Conservation (phyloP, 139 green algal genomes). For the Chloropicon primus region DNA sequence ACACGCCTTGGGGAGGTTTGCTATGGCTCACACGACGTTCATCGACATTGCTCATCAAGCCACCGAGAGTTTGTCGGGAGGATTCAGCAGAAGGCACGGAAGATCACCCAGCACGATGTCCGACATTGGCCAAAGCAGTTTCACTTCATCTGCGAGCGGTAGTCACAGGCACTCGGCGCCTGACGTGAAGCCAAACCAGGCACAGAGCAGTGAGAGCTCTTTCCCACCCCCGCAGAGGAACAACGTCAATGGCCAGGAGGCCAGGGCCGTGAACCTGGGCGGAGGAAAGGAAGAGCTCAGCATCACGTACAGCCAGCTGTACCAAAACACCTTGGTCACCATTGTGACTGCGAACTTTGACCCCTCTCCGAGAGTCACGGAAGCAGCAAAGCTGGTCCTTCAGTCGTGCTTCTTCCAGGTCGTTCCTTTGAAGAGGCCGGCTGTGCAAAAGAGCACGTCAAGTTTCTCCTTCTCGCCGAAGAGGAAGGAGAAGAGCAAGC, state of each 20-base stretch:
- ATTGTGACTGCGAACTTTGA: not conserved
- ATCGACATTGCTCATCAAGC: conserved; percentile 8
- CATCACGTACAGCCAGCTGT: not conserved
- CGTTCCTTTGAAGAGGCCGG: not conserved
- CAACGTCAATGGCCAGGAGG: not conserved
- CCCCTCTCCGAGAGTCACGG: not conserved
- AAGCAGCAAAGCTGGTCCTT: not conserved
- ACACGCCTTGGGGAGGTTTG: not conserved
- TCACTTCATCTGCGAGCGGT: not conserved
- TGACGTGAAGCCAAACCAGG: not conserved
- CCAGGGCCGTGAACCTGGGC: no score
- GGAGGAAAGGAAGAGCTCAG: not conserved
- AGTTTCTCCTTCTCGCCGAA: not conserved
- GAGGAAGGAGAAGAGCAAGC: not conserved
- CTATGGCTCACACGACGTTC: not conserved
- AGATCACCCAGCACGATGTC: conserved; percentile 6
- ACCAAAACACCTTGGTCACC: not conserved
- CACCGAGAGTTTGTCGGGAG: conserved; percentile 21
- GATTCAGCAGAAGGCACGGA: not conserved
- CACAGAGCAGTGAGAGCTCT: not conserved
- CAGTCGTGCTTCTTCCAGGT: not conserved
- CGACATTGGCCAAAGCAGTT: conserved; percentile 15
- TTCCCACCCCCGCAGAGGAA: not conserved
- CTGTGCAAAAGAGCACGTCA: not conserved
- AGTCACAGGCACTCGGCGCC: not conserved